phyloP scores from a whole-genome alignment of 2,329 filamentous ascomycete genomes.

The Penicillium sp. region DNA sequence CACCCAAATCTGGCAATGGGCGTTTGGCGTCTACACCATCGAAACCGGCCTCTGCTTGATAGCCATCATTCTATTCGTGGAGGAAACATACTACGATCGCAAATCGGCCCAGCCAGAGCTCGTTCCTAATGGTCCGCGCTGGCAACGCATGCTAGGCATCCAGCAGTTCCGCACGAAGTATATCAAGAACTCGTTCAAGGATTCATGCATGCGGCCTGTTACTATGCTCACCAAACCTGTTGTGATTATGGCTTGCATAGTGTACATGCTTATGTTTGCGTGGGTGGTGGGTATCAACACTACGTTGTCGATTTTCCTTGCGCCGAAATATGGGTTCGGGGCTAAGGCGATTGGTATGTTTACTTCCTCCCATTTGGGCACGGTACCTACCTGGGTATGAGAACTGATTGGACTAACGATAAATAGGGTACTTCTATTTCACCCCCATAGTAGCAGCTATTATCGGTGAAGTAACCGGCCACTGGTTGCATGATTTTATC shows the following conservation, averaged over 20 bases:
- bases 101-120: constrained; percentile 18
- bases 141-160: constrained; percentile 36
- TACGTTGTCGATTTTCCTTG: constrained; percentile 54
- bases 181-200: constrained; percentile 28
- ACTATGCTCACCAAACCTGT: constrained; percentile 41
- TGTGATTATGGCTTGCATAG: constrained; percentile 34
- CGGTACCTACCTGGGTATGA: too few relatives aligned
- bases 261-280: constrained; percentile 43
- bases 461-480: constrained; percentile 55
- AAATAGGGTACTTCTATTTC: constrained; percentile 55
- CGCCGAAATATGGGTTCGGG: constrained; percentile 52
- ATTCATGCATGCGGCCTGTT: constrained; percentile 38
- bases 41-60: constrained; percentile 34
- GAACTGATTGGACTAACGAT: background rate
- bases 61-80: constrained; percentile 34
- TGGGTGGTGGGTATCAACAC: constrained; percentile 56
- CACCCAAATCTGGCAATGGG: constrained; percentile 36
- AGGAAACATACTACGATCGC: constrained; percentile 43
- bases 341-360: constrained; percentile 50
- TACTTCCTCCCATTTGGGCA: background rate
- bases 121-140: constrained; percentile 29
- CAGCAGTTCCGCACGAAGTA: constrained; percentile 35
- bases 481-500: constrained; percentile 57
- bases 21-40: constrained; percentile 39
- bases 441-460: constrained; percentile 56